A percentile compares a stretch with the other conserved stretches of the same genome.
phyloP scores from a whole-genome alignment of 371 early-diverging fungal species.

The Massospora cicadina region DNA sequence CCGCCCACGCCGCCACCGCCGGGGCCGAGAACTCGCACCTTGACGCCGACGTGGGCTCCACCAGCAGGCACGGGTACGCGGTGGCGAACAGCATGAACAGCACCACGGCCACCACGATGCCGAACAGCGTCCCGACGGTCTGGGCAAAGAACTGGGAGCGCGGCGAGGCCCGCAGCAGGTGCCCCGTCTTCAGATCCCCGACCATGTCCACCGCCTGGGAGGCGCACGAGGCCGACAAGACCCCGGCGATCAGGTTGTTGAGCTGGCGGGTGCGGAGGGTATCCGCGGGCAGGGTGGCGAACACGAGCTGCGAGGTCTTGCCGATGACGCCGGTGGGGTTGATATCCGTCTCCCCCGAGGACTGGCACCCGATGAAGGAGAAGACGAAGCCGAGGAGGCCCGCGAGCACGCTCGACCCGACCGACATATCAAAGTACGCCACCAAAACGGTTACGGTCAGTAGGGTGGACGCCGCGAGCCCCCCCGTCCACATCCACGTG shows the following conservation, averaged over 20 bases:
- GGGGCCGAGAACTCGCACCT: slow-evolving; percentile 32
- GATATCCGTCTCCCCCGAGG: slow-evolving; percentile 45
- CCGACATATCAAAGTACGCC: slow-evolving; percentile 31
- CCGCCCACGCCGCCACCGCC: slow-evolving; percentile 41
- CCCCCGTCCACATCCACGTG: slow-evolving; percentile 32
- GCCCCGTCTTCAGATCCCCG: slow-evolving; percentile 44
- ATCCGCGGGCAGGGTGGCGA: slow-evolving; percentile 26
- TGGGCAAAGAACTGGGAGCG: slow-evolving; percentile 46
- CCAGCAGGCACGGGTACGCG: slow-evolving; percentile 33
- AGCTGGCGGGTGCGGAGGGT: slow-evolving; percentile 21
- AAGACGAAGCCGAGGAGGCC: slow-evolving; percentile 43
- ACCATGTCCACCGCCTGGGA: slow-evolving; percentile 48
- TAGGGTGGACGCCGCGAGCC: slow-evolving; percentile 31
- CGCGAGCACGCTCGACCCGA: slow-evolving; percentile 33
- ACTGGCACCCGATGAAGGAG: slow-evolving; percentile 47
- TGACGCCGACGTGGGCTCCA: too few relatives aligned
- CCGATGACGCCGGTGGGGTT: slow-evolving; percentile 38
- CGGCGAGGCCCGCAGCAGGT: slow-evolving; percentile 39
- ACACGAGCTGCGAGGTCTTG: slow-evolving; percentile 40
- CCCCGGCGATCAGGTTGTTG: slow-evolving; percentile 36
- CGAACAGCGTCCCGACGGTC: slow-evolving; percentile 36
- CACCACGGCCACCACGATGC: slow-evolving; percentile 33
- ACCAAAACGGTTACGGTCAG: slow-evolving; percentile 38
- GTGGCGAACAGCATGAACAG: slow-evolving; percentile 38
- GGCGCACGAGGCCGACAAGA: slow-evolving; percentile 34